phyloP scores from a whole-genome alignment of 192 early-diverging fungal species.

The Gaertneriomyces sp. region DNA sequence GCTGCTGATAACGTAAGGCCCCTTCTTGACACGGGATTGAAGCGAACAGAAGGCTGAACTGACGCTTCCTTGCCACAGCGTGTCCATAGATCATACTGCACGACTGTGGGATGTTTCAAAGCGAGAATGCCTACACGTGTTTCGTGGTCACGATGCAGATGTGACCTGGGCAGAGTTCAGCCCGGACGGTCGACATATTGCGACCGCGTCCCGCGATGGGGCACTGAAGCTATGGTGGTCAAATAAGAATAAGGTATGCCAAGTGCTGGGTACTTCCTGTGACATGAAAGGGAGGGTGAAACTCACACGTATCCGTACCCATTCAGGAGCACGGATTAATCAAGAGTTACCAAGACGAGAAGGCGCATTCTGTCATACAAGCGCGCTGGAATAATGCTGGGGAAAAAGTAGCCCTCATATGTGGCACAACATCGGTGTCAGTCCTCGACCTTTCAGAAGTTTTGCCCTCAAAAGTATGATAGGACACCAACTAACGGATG shows the following conservation, averaged over 20 bases:
- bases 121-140: constrained; percentile 61
- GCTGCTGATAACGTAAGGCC: constrained; percentile 36
- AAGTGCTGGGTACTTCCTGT: no score
- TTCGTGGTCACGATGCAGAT: constrained; percentile 66
- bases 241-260: background rate
- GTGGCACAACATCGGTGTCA: background rate
- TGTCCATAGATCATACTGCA: constrained; percentile 77
- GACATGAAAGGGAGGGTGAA: background rate
- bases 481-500: no score
- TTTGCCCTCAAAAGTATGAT: no score
- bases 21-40: background rate
- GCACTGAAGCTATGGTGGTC: constrained; percentile 71
- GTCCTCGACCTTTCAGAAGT: no score
- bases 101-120: constrained; percentile 81
- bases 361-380: constrained; percentile 1
- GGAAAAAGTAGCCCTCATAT: constrained; percentile 12
- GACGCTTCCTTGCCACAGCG: constrained; percentile 23
- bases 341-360: background rate
- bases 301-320: constrained; percentile 3
- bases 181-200: constrained; percentile 68
- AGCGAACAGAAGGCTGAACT: background rate
- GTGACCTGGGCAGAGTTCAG: constrained; percentile 75
- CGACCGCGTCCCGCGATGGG: constrained; percentile 74
- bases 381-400: constrained; percentile 4
- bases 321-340: constrained; percentile 9